These are phyloP conservation scores for Rhexocercosporidium sp. DNA, from an alignment of 2,329 filamentous ascomycete genomes.

Conservation along the genomic window DNA sequence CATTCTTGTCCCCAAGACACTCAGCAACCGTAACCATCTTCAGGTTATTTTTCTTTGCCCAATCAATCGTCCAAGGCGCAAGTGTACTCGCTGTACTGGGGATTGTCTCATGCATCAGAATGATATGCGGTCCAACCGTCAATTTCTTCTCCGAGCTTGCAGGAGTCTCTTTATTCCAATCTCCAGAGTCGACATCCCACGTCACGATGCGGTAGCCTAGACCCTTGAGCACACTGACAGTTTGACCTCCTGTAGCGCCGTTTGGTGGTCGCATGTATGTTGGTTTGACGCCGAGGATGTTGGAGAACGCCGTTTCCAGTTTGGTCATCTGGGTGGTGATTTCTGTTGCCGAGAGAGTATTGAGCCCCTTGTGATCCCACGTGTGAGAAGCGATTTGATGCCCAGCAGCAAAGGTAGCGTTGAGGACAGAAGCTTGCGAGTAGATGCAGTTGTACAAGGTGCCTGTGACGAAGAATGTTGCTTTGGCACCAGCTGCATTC, in stretches of 20 bases:
- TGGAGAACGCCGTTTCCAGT: constrained; percentile 57
- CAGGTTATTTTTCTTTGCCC: constrained; percentile 19
- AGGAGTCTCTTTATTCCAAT: constrained; percentile 21
- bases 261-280: constrained; percentile 55
- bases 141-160: constrained; percentile 7
- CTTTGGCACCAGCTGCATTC: constrained; percentile 59
- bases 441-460: constrained; percentile 22
- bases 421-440: constrained; percentile 11
- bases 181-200: constrained; percentile 23
- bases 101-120: constrained; percentile 23
- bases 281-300: constrained; percentile 56
- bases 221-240: constrained; percentile 9
- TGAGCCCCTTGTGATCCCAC: constrained; percentile 55
- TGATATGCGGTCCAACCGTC: constrained; percentile 14
- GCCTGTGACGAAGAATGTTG: constrained; percentile 56
- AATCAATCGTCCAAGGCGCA: constrained; percentile 21
- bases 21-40: constrained; percentile 25
- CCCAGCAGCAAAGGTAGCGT: constrained; percentile 46
- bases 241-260: constrained; percentile 24
- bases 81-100: constrained; percentile 14
- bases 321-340: constrained; percentile 53
- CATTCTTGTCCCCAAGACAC: constrained; percentile 19
- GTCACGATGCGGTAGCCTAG: constrained; percentile 20
- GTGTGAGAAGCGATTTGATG: constrained; percentile 65
- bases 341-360: constrained; percentile 46